Evolutionary conservation across 2,329 filamentous ascomycete species (phyloP), one percentile per base, ranked within the genome.

Genomic region (Chrysoporthe deuterocubensis): DNA sequence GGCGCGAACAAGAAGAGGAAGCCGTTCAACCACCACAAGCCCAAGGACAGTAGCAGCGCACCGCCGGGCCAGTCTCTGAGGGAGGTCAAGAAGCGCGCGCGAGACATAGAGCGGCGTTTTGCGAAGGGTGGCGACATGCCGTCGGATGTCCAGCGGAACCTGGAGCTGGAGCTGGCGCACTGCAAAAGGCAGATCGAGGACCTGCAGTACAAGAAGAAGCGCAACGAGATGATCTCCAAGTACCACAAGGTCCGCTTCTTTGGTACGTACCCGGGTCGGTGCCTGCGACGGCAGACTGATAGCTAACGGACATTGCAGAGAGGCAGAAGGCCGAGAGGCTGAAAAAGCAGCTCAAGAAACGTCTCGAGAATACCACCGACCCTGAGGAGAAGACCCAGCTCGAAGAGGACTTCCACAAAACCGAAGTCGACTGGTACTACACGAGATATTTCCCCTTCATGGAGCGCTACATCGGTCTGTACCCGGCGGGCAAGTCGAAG

Each of bases 161-260:
- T 92, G 69, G 90, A 94, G 78, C 85, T 91, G 66, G 92, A 93
- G 75, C 80, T 95, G 70, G 85, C 85, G 59, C 85, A 89, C 4
- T 90, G 89, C 74, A 84, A 88, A 77, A 82, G 87, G 71, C 90
- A 92, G 74, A 82, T 94, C 68, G 82, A 79, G 4, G 83, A 86
- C 70, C 83, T 85, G 60, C 81, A 86, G 68, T 83, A 84, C 68
- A 87, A 89, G 73, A 89, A 88, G 79, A 84, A 84, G 75, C 85
- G 88, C 72, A 85, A 84, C 73, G 84, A 88, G 68, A 92, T 94
- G 87, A 93, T 94, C 70, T 83, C 83, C 62, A 91, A 90, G 77
- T 96, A 94, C 74, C 92, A 95, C 77, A 94, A 93, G 87, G 88
- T 95, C 62, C 84, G 92, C 40, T 96, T 96, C 76, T 95, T 95